Evolutionary conservation across 2,329 filamentous ascomycete species (phyloP), one percentile per base, ranked within the genome.

Genomic region (Trichoderma atroviride): DNA sequence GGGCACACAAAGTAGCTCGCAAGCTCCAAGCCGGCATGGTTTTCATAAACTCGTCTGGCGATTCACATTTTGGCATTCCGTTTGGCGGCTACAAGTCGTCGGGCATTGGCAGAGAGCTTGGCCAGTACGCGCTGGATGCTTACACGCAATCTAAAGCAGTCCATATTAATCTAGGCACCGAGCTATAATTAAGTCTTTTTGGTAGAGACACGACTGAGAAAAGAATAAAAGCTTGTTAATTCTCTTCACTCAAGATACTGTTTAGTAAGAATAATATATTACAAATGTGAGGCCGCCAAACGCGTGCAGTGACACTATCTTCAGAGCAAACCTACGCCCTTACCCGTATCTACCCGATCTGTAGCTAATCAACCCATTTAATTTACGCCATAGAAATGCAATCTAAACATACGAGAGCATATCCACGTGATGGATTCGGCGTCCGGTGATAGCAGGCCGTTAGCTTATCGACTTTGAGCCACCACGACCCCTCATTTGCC

Each of bases 21-120:
- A 81, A 79, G 1, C 78, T 92, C 50, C 87, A 91, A 72, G 86
- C 89, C 0, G 89, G 89, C 5, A 90, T 91, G 88, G 84, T 92
- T 1, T 89, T 88, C 60, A 85, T 89, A 35, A 90, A 90, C 74
- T 72, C 72, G 0, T 76, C 75, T 71, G 76, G 75, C 22, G 72
- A 71, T 22, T 58, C 75, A 6, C 73, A 73, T 55, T 73, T 74
- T 0, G 76, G 76, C 19, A 72, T 76, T 3, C 78, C 78, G 0
- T 80, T 80, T 71, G 78, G 78, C 0, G 78, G 78, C 10, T 72
- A 78, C 5, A 80, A 80, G 69, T 73, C 79, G 68, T 77, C 75
- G 6, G 78, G 78, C 0, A 78, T 77, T 24, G 78, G 78, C 0
- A 70, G 75, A 13, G 78, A 80, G 56, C 74, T 78, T 47, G 77